Evolutionary conservation across 2,329 filamentous ascomycete species (phyloP).

Genomic region (Colletotrichum falcatum): DNA sequence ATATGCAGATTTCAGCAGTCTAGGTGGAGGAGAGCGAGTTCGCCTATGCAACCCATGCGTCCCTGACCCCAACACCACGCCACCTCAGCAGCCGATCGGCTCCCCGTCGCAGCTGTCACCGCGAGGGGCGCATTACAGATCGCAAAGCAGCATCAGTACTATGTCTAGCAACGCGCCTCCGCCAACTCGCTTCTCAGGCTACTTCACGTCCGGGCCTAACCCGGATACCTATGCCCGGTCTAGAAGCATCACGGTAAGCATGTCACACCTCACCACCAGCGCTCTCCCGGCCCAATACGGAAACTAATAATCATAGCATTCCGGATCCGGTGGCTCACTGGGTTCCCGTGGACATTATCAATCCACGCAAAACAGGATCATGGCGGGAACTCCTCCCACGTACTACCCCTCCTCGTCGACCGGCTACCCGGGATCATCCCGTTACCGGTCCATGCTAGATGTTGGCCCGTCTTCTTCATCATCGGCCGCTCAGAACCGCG

Average conservation of each 20-base stretch:
- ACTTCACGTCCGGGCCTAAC: slow-evolving; percentile 50
- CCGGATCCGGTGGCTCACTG: slow-evolving; percentile 44
- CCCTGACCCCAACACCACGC: slow-evolving; percentile 70
- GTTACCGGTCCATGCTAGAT: slow-evolving; percentile 50
- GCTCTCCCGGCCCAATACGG: slow-evolving; percentile 13
- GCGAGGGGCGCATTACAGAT: slow-evolving; percentile 56
- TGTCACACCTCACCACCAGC: not conserved
- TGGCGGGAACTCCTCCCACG: slow-evolving; percentile 54
- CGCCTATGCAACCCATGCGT: slow-evolving; percentile 73
- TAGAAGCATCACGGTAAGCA: slow-evolving; percentile 38
- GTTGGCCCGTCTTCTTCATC: slow-evolving; percentile 51
- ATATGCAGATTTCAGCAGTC: slow-evolving; percentile 57
- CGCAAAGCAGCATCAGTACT: slow-evolving; percentile 58
- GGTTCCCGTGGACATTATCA: slow-evolving; percentile 49
- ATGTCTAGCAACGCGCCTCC: slow-evolving; percentile 47
- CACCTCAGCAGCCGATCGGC: slow-evolving; percentile 58
- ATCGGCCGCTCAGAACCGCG: slow-evolving; percentile 53
- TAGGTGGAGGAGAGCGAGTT: slow-evolving; percentile 68
- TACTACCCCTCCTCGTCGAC: slow-evolving; percentile 48
- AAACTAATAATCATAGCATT: slow-evolving; percentile 43
- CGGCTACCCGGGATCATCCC: slow-evolving; percentile 41
- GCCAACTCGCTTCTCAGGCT: slow-evolving; percentile 51
- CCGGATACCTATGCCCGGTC: slow-evolving; percentile 50
- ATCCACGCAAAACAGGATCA: slow-evolving; percentile 54
- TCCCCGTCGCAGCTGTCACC: slow-evolving; percentile 51